Evolutionary conservation across 2,329 filamentous ascomycete genomes (phyloP).

Genomic region (Hymenoscyphus fructigenus): DNA sequence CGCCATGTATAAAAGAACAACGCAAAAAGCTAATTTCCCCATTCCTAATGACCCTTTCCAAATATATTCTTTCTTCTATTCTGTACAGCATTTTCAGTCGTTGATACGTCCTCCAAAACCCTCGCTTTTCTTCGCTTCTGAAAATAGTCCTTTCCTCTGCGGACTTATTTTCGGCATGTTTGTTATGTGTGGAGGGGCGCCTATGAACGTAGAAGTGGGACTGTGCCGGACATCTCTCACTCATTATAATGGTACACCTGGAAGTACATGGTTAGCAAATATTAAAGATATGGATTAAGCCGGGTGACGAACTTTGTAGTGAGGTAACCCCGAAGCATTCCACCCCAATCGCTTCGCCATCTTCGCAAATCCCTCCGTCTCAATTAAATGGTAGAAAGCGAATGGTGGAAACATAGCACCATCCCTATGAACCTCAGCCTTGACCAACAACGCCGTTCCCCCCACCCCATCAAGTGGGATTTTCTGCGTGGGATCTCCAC

Average conservation of each 20-base stretch:
- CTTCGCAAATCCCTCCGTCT: conserved; percentile 97
- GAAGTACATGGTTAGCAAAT: neutral
- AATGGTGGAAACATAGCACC: conserved; percentile 99
- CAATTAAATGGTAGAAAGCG: conserved; percentile 92
- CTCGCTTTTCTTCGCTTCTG: neutral
- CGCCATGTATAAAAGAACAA: conserved; percentile 15
- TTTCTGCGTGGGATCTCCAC: conserved; percentile 58
- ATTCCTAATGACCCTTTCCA: conserved; percentile 6
- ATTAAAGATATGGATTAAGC: neutral
- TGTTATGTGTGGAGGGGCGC: conserved; percentile 15
- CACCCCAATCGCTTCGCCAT: conserved; percentile 91
- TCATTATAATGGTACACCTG: conserved; percentile 35
- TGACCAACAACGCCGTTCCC: conserved; percentile 87
- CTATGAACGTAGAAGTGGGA: conserved; percentile 24
- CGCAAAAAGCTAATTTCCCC: neutral
- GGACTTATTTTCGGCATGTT: conserved; percentile 13
- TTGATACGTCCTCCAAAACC: neutral
- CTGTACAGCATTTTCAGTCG: conserved; percentile 16
- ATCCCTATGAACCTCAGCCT: conserved; percentile 94
- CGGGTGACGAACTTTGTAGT: conserved; percentile 75
- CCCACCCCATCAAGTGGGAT: conserved; percentile 89
- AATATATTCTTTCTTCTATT: conserved; percentile 4
- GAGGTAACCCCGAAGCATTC: conserved; percentile 83
- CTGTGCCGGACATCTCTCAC: conserved; percentile 29
- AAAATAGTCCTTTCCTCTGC: neutral